Evolutionary conservation across 139 green algal species (phyloP).

Genomic region (Chlamydomonas schloesseri): DNA sequence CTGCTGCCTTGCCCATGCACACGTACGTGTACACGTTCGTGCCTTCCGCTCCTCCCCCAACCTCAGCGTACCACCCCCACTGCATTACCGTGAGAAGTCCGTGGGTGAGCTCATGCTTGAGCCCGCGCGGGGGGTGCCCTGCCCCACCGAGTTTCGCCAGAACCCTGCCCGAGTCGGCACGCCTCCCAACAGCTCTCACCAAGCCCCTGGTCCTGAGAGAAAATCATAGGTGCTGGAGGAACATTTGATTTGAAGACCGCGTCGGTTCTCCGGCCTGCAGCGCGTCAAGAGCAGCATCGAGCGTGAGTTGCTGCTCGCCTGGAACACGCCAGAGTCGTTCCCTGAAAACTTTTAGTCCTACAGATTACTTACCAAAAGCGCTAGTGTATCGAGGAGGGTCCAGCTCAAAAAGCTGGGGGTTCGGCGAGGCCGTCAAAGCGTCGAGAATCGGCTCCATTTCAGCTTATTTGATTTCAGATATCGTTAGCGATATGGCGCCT

Average conservation of each 20-base stretch:
- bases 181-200: not conserved
- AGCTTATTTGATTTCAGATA: too few species aligned
- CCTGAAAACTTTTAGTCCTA: too few species aligned
- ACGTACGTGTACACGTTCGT: too few species aligned
- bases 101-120: too few species aligned
- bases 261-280: slow-evolving; percentile 13
- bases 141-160: not conserved
- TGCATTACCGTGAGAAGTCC: too few species aligned
- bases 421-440: not conserved
- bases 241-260: slow-evolving; percentile 26
- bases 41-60: too few species aligned
- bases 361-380: slow-evolving; percentile 6
- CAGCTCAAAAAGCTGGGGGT: slow-evolving; percentile 23
- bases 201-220: slow-evolving; percentile 19
- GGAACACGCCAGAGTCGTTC: too few species aligned
- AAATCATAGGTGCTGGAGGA: slow-evolving; percentile 32
- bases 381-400: slow-evolving; percentile 34
- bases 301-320: too few species aligned
- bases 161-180: too few species aligned
- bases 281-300: not conserved
- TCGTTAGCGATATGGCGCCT: too few species aligned
- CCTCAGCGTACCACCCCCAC: too few species aligned
- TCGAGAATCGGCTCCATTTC: slow-evolving; percentile 28
- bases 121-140: too few species aligned
- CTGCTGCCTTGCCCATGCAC: not conserved